A percentile compares a stretch with the other conserved stretches of the same genome.
Conservation (phyloP, 768 basidiomycete species). For the Amanita brunnescens region DNA sequence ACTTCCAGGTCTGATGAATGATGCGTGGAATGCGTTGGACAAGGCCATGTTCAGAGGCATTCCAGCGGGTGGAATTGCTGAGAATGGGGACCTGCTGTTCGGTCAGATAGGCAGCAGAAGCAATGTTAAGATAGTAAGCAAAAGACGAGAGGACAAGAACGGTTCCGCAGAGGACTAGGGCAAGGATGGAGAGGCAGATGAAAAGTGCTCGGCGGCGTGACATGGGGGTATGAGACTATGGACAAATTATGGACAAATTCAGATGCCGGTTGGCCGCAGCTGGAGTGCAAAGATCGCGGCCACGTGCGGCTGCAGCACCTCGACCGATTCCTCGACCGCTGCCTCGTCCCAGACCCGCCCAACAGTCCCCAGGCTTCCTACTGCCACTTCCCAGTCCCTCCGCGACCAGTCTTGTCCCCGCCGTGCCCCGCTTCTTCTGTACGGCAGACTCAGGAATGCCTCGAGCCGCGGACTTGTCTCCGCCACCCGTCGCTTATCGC, state of each 20-base stretch:
- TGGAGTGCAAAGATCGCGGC: constrained; percentile 36
- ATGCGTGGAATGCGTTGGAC: constrained; percentile 83
- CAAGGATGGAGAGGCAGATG: constrained; percentile 43
- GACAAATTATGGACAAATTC: neutral
- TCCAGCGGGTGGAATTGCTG: constrained; percentile 49
- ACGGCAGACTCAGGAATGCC: constrained; percentile 43
- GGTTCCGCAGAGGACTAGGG: constrained; percentile 78
- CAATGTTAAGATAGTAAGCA: constrained; percentile 82
- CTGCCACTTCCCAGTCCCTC: constrained; percentile 52
- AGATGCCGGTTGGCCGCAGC: constrained; percentile 30
- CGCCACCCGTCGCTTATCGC: constrained; percentile 25
- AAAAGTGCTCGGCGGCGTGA: constrained; percentile 36
- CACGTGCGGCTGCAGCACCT: constrained; percentile 40
- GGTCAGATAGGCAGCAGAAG: constrained; percentile 67
- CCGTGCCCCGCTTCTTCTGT: constrained; percentile 41
- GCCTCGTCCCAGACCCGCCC: constrained; percentile 46
- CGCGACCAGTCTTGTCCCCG: constrained; percentile 71
- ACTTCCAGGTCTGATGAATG: constrained; percentile 98
- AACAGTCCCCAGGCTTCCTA: constrained; percentile 37
- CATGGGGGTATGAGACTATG: constrained; percentile 21
- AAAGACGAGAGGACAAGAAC: constrained; percentile 87
- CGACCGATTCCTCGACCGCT: constrained; percentile 42
- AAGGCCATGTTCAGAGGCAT: constrained; percentile 50
- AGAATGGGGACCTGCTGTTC: constrained; percentile 64
- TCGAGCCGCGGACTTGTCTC: constrained; percentile 37